Conservation (phyloP, 306 rosid genomes). For the Fagus crenata region DNA sequence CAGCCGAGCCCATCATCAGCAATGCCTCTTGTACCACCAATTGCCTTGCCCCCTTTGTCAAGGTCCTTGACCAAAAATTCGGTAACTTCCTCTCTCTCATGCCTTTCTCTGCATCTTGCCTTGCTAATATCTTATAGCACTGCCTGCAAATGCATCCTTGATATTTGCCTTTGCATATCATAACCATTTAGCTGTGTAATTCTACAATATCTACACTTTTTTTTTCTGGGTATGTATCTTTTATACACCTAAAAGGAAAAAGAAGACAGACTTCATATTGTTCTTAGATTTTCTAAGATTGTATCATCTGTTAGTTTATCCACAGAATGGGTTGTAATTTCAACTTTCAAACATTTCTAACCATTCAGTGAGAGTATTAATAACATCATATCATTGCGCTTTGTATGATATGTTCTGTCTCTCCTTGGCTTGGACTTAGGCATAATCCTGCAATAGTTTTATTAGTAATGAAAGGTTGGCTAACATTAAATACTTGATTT, state of each 20-base stretch:
- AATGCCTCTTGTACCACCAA: constrained; percentile 99
- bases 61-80: constrained; percentile 92
- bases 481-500: background rate
- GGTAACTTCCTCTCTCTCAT: constrained; percentile 41
- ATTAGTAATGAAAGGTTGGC: background rate
- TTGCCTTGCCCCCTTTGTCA: constrained; percentile 99
- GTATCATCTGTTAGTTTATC: too few species aligned
- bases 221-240: too few species aligned
- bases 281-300: background rate
- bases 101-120: background rate
- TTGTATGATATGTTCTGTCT: background rate
- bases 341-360: background rate
- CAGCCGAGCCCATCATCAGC: constrained; percentile 78
- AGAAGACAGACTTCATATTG: background rate
- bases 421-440: background rate
- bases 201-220: too few species aligned
- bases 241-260: too few species aligned
- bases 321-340: background rate
- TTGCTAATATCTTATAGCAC: background rate
- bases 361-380: background rate
- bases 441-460: background rate
- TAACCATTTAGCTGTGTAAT: too few species aligned
- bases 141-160: too few species aligned
- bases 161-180: too few species aligned
- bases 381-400: background rate